A percentile compares a stretch with the other conserved stretches of the same genome.
Conservation (phyloP, 495 filamentous ascomycete species). For the Clavariopsis aquatica region DNA sequence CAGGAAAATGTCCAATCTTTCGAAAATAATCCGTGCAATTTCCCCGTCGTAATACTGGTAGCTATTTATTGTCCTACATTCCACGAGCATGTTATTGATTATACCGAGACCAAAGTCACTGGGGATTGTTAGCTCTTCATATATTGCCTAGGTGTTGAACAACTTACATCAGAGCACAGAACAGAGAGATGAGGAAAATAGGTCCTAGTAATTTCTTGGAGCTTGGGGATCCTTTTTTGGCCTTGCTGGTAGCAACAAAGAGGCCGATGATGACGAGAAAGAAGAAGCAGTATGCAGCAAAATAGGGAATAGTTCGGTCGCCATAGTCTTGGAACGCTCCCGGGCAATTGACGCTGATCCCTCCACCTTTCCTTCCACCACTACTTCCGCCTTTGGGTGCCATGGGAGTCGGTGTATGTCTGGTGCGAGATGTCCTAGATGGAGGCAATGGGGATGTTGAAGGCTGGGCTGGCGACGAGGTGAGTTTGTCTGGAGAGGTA, state of each 20-base stretch:
- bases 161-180: slow-evolving; percentile 16
- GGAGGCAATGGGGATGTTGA: not conserved
- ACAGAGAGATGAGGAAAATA: not conserved
- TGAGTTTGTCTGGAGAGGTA: not conserved
- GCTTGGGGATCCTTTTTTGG: slow-evolving; percentile 4
- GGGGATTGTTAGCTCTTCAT: slow-evolving; percentile 5
- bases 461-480: not conserved
- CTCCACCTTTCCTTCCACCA: slow-evolving; percentile 5
- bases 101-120: slow-evolving; percentile 17
- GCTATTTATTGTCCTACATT: slow-evolving; percentile 6
- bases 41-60: slow-evolving; percentile 6
- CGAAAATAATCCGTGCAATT: slow-evolving; percentile 19
- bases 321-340: slow-evolving; percentile 13
- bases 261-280: slow-evolving; percentile 12
- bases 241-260: not conserved
- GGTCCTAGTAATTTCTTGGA: slow-evolving; percentile 15
- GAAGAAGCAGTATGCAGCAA: slow-evolving; percentile 23
- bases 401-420: slow-evolving; percentile 5
- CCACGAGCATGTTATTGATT: slow-evolving; percentile 16
- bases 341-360: slow-evolving; percentile 7
- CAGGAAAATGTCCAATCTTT: slow-evolving; percentile 10
- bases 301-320: not conserved
- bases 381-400: slow-evolving; percentile 23
- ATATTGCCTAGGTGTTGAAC: not conserved
- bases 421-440: not conserved